Base-by-base conservation (phyloP, 495 filamentous ascomycete genomes). In the Neurospora sp. region DNA sequence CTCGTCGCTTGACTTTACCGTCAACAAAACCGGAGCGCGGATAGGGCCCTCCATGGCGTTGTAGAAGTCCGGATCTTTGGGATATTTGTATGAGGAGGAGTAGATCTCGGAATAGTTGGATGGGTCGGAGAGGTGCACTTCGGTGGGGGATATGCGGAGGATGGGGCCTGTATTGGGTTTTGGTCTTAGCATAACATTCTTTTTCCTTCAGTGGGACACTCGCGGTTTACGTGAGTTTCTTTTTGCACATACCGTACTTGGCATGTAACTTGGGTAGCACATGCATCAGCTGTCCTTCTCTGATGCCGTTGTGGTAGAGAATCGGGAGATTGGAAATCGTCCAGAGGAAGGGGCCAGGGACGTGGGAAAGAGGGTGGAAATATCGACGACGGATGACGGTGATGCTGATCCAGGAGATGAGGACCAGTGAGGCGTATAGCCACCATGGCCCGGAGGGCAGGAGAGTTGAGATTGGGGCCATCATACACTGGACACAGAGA, bases 51-150 rank as follows among this genome's bases (percentile, higher is more conserved):
- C 75, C 37, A 75, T 62, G n/a, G 73, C 39, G 24, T 36, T 37
- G 48, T 72, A 75, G 70, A 73, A 77, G 70, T 42, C 70, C 4
- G 77, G 40, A 39, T 76, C 76, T 69, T 83, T 83, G 71, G 73
- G 73, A 75, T 79, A 81, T 39, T 78, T 78, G 37, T 78, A 70
- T 4, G 74, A 76, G 24, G 82, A 71, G 54, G 37, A 71, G 76
- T 84, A 82, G 13, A 85, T 79, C 54, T 76, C 79, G n/a, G 82
- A 79, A 70, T 82, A 84, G 71, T 83, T 76, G 36, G 76, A 77
- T 1, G 79, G 82, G 71, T 85, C 80, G 66, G 71, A 79, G 24
- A 85, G 78, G 74, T 85, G 83, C 45, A 85, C 71, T 70, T 84
- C 81, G 71, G 80, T 73, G 3, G 83, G 83, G 2, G 72, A 71